Conservation (phyloP, 164 flowering plant genomes). For the Stephania japonica region DNA sequence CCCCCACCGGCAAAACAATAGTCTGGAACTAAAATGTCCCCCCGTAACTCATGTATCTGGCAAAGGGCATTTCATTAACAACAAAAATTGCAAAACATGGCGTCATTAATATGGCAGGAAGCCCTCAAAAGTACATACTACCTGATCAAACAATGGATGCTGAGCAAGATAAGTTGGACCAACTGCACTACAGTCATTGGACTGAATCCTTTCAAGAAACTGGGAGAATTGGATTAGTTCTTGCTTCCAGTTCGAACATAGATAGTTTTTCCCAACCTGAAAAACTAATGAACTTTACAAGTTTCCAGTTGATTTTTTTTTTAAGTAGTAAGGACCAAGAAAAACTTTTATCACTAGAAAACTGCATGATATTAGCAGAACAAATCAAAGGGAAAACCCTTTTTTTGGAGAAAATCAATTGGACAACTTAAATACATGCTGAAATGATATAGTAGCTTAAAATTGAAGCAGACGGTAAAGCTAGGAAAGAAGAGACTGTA, state of each 20-base stretch:
- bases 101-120: not conserved
- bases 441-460: not conserved
- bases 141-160: conserved; percentile 98
- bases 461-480: not conserved
- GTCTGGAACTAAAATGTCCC: conserved; percentile 83
- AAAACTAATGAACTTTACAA: conserved; percentile 14
- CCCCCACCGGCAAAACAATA: conserved; percentile 91
- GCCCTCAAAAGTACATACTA: conserved; percentile 1
- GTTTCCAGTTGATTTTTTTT: not conserved
- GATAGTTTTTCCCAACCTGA: conserved; percentile 90
- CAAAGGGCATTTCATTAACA: conserved; percentile 6
- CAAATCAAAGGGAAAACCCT: no score
- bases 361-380: not conserved
- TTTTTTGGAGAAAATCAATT: no score
- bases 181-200: conserved; percentile 29
- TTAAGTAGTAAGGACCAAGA: not conserved
- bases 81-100: not conserved
- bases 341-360: not conserved
- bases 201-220: conserved; percentile 75
- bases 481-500: not conserved
- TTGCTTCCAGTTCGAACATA: conserved; percentile 90
- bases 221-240: conserved; percentile 84
- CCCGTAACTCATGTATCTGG: conserved; percentile 73
- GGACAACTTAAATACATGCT: not conserved
- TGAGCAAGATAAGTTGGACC: conserved; percentile 85